These are phyloP conservation scores for Penicillium tannophilum DNA, from an alignment of 495 filamentous ascomycete species.

Conservation along the genomic window DNA sequence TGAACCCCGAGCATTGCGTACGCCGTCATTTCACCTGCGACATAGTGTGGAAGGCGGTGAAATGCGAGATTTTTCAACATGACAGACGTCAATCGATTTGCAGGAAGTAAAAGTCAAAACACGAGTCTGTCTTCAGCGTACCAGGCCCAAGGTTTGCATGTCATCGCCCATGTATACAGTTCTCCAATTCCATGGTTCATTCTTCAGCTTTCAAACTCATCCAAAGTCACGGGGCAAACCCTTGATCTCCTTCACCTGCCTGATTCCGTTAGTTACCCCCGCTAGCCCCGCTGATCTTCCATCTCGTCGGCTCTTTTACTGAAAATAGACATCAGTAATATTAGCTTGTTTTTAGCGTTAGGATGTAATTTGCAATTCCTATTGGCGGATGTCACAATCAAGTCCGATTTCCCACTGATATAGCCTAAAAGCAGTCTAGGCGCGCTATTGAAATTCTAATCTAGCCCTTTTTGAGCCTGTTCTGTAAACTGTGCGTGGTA, in stretches of 20 bases:
- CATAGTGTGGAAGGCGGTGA: neutral
- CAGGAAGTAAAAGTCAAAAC: neutral
- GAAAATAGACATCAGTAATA: no score
- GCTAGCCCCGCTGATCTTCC: conserved; percentile 1
- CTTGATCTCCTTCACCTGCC: conserved; percentile 9
- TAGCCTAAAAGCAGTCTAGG: neutral
- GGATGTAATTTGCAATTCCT: neutral
- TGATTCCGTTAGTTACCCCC: conserved; percentile 3
- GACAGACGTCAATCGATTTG: neutral
- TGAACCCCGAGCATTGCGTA: neutral
- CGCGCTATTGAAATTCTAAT: neutral
- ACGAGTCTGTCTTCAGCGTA: no score
- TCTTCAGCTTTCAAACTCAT: neutral
- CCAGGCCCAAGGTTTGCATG: neutral
- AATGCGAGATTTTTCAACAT: neutral
- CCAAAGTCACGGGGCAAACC: neutral
- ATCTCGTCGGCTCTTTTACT: no score
- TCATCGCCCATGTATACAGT: neutral
- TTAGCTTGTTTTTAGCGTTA: neutral
- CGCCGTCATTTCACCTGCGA: neutral
- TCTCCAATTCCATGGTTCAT: conserved; percentile 2
- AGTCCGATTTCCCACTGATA: neutral
- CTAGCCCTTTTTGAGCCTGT: neutral
- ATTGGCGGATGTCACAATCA: neutral
- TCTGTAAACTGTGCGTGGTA: neutral